These are phyloP conservation scores for Lipomyces orientalis DNA, from an alignment of 805 yeast genomes.

Conservation along the genomic window DNA sequence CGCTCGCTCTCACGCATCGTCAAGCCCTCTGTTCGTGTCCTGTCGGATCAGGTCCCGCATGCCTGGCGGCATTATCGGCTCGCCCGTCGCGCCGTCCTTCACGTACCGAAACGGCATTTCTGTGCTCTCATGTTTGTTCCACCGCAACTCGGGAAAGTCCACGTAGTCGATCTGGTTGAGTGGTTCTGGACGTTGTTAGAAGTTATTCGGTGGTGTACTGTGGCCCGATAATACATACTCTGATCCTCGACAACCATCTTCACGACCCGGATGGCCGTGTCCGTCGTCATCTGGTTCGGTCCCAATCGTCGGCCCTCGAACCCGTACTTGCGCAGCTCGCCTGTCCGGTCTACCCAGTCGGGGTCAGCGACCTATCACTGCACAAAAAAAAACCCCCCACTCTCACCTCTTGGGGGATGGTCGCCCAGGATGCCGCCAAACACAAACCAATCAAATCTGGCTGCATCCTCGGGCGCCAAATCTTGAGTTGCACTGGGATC, in stretches of 20 bases:
- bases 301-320: constrained; percentile 89
- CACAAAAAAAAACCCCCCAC: too few relatives aligned
- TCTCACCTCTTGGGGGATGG: constrained; percentile 54
- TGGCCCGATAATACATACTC: constrained; percentile 32
- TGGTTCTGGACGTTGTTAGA: constrained; percentile 26
- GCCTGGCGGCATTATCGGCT: constrained; percentile 89
- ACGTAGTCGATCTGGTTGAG: constrained; percentile 82
- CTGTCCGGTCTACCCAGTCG: constrained; percentile 72
- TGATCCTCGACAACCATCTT: constrained; percentile 72
- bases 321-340: constrained; percentile 84
- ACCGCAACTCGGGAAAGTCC: constrained; percentile 93
- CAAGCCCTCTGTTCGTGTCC: constrained; percentile 77
- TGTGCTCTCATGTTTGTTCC: constrained; percentile 85
- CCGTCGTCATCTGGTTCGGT: constrained; percentile 93
- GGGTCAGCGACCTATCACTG: too few relatives aligned
- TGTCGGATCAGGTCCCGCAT: constrained; percentile 84
- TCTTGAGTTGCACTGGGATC: constrained; percentile 87
- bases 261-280: constrained; percentile 93
- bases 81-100: constrained; percentile 56
- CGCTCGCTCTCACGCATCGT: constrained; percentile 40
- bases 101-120: constrained; percentile 98
- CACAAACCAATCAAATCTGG: constrained; percentile 80
- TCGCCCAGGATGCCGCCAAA: constrained; percentile 85
- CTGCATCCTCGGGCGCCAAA: constrained; percentile 70
- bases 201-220: too few relatives aligned